A percentile compares a stretch with the other conserved stretches of the same genome.
Conservation (phyloP, 306 rosid genomes). For the Sophora flavescens region DNA sequence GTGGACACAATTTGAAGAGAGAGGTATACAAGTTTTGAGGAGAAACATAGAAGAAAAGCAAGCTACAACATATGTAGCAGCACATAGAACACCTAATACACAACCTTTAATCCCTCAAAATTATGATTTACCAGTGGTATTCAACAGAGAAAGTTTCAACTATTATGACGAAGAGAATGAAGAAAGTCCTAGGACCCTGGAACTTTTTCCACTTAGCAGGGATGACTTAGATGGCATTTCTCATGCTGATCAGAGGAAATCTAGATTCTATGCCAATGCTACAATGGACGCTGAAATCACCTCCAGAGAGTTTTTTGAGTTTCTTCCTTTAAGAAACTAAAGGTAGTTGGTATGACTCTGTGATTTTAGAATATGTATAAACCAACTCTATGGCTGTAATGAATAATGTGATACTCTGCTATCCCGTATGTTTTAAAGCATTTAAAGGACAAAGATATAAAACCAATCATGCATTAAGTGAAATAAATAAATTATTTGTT, state of each 20-base stretch:
- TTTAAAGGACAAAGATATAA: too few species aligned
- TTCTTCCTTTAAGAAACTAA: constrained; percentile 64
- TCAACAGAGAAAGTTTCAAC: constrained; percentile 45
- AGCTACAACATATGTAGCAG: constrained; percentile 34
- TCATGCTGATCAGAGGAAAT: constrained; percentile 13
- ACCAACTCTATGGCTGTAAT: constrained; percentile 17
- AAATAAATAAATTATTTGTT: too few species aligned
- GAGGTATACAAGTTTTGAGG: constrained; percentile 45
- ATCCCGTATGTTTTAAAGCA: too few species aligned
- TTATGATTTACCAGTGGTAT: constrained; percentile 19
- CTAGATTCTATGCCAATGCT: constrained; percentile 32
- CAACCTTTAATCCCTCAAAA: constrained; percentile 34
- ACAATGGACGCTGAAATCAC: constrained; percentile 39
- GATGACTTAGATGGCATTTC: constrained; percentile 39
- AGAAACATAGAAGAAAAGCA: constrained; percentile 34
- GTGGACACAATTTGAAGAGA: constrained; percentile 46
- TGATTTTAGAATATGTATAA: constrained; percentile 15
- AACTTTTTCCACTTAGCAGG: constrained; percentile 67
- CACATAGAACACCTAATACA: constrained; percentile 40
- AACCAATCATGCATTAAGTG: too few species aligned
- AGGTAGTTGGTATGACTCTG: neutral
- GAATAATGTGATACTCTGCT: too few species aligned
- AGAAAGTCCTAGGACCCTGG: constrained; percentile 55
- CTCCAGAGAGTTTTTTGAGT: constrained; percentile 57
- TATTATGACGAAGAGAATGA: constrained; percentile 36